Conservation (phyloP, 2,329 filamentous ascomycete genomes). For the Fusarium buharicum region DNA sequence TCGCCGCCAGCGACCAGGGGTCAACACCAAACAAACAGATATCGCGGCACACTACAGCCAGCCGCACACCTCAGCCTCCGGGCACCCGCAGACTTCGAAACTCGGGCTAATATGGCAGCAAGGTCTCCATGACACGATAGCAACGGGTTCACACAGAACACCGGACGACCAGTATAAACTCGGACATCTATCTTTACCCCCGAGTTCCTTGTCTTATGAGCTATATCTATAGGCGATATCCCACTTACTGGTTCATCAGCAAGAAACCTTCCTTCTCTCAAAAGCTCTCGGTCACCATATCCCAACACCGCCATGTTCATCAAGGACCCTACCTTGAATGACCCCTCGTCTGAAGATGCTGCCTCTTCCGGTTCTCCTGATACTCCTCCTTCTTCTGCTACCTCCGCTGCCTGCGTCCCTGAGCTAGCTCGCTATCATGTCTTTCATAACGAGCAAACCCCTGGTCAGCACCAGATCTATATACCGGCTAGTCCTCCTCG, state of each 20-base stretch:
- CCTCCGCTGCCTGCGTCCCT: background rate
- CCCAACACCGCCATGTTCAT: background rate
- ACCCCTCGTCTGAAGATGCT: constrained; percentile 1
- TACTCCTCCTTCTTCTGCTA: constrained; percentile 3
- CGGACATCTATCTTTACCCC: background rate
- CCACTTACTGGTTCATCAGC: background rate
- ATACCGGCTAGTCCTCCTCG: constrained; percentile 23
- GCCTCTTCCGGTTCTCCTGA: background rate
- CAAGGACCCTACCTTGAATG: constrained; percentile 10
- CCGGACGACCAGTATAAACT: background rate
- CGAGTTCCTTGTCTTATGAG: background rate
- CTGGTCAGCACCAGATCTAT: constrained; percentile 34
- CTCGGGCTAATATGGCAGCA: constrained; percentile 7
- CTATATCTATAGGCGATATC: constrained; percentile 12
- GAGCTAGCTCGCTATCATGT: constrained; percentile 26
- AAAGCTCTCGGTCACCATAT: background rate
- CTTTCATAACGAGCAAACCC: constrained; percentile 35
- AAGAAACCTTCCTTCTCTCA: background rate
- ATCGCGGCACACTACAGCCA: constrained; percentile 9
- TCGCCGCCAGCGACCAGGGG: background rate
- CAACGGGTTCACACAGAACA: constrained; percentile 13
- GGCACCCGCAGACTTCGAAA: constrained; percentile 26
- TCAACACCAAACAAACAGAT: constrained; percentile 22
- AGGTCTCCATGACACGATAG: constrained; percentile 9
- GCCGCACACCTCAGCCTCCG: constrained; percentile 14